A percentile compares a stretch with the other conserved stretches of the same genome.
phyloP scores from a whole-genome alignment of 305 asterid species.

The Fraxinus dipetala region DNA sequence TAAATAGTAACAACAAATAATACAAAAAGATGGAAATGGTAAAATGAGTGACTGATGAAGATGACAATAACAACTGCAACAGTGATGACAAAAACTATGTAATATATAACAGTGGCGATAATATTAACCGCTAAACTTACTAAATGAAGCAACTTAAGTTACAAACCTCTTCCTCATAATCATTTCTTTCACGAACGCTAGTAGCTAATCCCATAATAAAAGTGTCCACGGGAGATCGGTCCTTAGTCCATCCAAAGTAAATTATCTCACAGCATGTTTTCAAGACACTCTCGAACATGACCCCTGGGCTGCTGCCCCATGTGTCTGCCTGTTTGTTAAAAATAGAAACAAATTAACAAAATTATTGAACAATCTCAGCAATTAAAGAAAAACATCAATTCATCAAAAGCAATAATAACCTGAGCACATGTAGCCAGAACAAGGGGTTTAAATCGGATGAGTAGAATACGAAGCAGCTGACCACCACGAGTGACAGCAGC shows the following conservation, averaged over 20 bases:
- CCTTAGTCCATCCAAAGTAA: constrained; percentile 88
- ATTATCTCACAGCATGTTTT: constrained; percentile 88
- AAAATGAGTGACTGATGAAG: background rate
- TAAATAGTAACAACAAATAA: background rate
- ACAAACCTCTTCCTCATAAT: constrained; percentile 84
- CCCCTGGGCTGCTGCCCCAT: constrained; percentile 70
- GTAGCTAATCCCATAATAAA: constrained; percentile 92
- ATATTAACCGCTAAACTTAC: constrained; percentile 8
- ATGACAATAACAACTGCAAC: background rate
- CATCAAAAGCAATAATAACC: constrained; percentile 41
- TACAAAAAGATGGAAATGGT: background rate
- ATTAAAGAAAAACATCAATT: constrained; percentile 22
- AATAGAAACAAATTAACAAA: constrained; percentile 15
- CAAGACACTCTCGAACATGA: constrained; percentile 84
- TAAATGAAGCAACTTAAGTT: constrained; percentile 15
- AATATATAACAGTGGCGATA: background rate
- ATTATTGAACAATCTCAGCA: constrained; percentile 17
- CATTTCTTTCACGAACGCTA: constrained; percentile 83
- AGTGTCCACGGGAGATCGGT: constrained; percentile 89
- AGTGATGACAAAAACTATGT: constrained; percentile 2
- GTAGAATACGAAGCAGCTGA: constrained; percentile 86
- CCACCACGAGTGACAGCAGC: constrained; percentile 86
- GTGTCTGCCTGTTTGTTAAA: constrained; percentile 65
- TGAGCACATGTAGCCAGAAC: constrained; percentile 86
- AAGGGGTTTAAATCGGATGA: constrained; percentile 87